Percentiles rank a stretch among this genome's conserved stretches.
These are phyloP conservation scores for Lactarius hengduanensis DNA, from an alignment of 768 basidiomycete species.

Conservation along the genomic window DNA sequence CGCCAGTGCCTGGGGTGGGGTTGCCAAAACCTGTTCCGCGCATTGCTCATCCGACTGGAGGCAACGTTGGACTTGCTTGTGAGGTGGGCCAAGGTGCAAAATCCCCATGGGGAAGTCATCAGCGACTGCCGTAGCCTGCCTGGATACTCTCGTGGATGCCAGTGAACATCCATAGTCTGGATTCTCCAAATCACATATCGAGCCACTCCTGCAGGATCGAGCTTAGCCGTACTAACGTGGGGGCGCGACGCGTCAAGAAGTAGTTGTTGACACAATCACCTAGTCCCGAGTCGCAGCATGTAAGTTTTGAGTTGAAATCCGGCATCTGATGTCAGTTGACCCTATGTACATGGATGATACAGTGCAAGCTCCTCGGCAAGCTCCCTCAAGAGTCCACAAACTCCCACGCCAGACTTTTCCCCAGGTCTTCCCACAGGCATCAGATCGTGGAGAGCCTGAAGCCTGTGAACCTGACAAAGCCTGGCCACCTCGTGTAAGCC, in stretches of 20 bases:
- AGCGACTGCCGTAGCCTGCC: neutral
- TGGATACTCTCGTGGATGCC: neutral
- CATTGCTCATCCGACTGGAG: neutral
- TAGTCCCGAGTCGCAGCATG: neutral
- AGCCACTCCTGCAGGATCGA: neutral
- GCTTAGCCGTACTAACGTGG: neutral
- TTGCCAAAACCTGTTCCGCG: neutral
- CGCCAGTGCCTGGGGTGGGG: slow-evolving; percentile 5
- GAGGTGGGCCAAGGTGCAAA: neutral
- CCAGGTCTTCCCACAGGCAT: neutral
- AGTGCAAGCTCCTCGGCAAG: neutral
- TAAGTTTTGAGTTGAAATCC: neutral
- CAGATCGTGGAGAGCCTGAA: neutral
- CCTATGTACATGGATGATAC: neutral
- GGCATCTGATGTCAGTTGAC: neutral
- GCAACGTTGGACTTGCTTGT: neutral
- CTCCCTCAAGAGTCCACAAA: neutral
- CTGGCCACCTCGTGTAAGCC: slow-evolving; percentile 11
- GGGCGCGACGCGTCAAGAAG: neutral
- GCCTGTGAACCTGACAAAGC: neutral
- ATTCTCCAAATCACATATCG: neutral
- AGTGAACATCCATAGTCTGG: neutral
- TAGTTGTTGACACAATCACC: neutral
- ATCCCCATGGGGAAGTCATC: slow-evolving; percentile 8
- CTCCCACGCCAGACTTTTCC: neutral